Evolutionary conservation across 495 filamentous ascomycete genomes (phyloP), one percentile per base, ranked within the genome.

Genomic region (Aspergillus indologenus): DNA sequence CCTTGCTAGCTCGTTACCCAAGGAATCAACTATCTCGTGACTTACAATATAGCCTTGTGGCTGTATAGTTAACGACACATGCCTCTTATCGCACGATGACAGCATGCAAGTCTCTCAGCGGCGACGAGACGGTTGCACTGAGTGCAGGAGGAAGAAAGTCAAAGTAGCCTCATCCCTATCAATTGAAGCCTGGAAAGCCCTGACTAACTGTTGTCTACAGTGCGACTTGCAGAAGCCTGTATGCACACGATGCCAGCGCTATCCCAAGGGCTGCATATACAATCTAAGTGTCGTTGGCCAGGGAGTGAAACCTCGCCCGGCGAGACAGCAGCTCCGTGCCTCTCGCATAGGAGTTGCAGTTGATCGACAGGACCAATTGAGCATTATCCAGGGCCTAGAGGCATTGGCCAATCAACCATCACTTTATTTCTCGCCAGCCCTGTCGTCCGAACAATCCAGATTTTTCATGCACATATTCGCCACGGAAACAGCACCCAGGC

Each of bases 71-170:
- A 18, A n/a, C 23, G 14, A 14, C 24, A 22, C 46, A 8, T 8
- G 19, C 18, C 19, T 23, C 46, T 17, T 29, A 9, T 18, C 48
- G 26, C 48, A 51, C 34, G 40, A 44, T 45, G 42, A 45, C 40
- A 31, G 48, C 22, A 21, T 51, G 48, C 48, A 24, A 51, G 34
- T 11, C 2, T n/a, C 51, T 21, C 57, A 61, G 17, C 57, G 71
- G 47, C 65, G 69, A 31, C 61, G 68, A 24, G 69, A 74, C 58
- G 71, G 71, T 50, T 74, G 71, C 48, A 65, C 65, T 8, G 69
- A 74, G 44, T 74, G 71, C 53, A 61, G 68, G 2, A 60, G 71
- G 23, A 74, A 72, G 26, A 74, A 74, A 60, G 63, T 74, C 26
- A 72, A 69, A 42, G 71, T 68, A 67, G 34, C 0, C 50, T 11